Evolutionary conservation across 2,329 filamentous ascomycete genomes (phyloP).

Genomic region (Apiospora malaysiana): DNA sequence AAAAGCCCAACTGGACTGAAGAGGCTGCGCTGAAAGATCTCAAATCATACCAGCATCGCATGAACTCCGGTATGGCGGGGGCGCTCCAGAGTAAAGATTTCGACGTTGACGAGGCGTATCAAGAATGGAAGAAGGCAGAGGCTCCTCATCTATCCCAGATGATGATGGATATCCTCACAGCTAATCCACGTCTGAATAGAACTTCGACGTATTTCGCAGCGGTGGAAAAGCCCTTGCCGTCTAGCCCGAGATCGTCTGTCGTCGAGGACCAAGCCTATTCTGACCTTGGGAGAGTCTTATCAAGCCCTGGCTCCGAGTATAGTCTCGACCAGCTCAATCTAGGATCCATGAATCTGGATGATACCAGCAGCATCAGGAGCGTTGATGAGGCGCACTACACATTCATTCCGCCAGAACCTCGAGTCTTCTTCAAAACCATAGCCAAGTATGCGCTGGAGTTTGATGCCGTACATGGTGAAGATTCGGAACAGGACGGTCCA

Average conservation of each 20-base stretch:
- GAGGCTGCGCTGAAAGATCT: slow-evolving; percentile 89
- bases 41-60: slow-evolving; percentile 89
- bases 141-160: slow-evolving; percentile 86
- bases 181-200: slow-evolving; percentile 84
- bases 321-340: slow-evolving; percentile 72
- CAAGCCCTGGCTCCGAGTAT: slow-evolving; percentile 50
- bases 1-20: slow-evolving; percentile 86
- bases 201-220: slow-evolving; percentile 59
- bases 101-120: slow-evolving; percentile 85
- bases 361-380: slow-evolving; percentile 55
- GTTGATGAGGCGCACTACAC: slow-evolving; percentile 76
- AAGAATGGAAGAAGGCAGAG: slow-evolving; percentile 91
- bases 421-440: slow-evolving; percentile 83
- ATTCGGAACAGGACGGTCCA: slow-evolving; percentile 54
- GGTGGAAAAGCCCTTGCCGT: slow-evolving; percentile 62
- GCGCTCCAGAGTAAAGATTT: slow-evolving; percentile 87
- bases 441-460: slow-evolving; percentile 76
- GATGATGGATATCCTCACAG: slow-evolving; percentile 88
- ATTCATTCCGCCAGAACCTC: slow-evolving; percentile 86
- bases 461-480: slow-evolving; percentile 63
- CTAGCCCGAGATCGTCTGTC: slow-evolving; percentile 55
- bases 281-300: slow-evolving; percentile 58
- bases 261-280: slow-evolving; percentile 58
- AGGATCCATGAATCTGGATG: slow-evolving; percentile 67
- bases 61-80: slow-evolving; percentile 79